Evolutionary conservation across 306 rosid species (phyloP).

Genomic region (Lathyrus sativus): DNA sequence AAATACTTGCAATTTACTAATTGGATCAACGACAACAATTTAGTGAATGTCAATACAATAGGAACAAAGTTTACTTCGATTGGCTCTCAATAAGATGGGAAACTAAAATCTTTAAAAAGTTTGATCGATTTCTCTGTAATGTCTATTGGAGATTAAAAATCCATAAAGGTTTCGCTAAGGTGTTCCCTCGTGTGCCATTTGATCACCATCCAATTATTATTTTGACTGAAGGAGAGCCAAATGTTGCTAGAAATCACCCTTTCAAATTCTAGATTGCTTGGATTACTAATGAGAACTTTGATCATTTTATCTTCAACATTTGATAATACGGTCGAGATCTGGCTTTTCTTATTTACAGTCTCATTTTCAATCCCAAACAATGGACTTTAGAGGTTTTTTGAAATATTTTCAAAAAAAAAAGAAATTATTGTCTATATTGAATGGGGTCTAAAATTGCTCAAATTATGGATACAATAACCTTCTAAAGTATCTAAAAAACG

Average conservation of each 20-base stretch:
- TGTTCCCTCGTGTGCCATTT: neutral
- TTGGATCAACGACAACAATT: too few species aligned
- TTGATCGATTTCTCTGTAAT: too few species aligned
- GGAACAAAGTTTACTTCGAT: too few species aligned
- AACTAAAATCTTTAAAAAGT: too few species aligned
- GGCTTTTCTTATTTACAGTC: neutral
- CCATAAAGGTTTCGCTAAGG: neutral
- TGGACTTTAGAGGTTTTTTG: neutral
- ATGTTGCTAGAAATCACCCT: neutral
- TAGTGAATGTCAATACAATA: too few species aligned
- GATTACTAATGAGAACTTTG: neutral
- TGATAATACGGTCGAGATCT: too few species aligned
- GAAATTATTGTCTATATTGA: neutral
- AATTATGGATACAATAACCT: too few species aligned
- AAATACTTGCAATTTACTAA: too few species aligned
- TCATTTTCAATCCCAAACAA: neutral
- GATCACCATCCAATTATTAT: neutral
- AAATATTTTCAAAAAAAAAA: too few species aligned
- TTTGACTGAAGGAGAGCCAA: neutral
- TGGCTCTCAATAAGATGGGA: too few species aligned
- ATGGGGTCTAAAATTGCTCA: neutral
- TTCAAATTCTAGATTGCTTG: neutral
- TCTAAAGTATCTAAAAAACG: too few species aligned
- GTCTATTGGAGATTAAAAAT: neutral
- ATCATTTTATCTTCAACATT: too few species aligned